These are phyloP conservation scores for Entamoeba dispar DNA, from an alignment of 208 protist species.

Conservation along the genomic window DNA sequence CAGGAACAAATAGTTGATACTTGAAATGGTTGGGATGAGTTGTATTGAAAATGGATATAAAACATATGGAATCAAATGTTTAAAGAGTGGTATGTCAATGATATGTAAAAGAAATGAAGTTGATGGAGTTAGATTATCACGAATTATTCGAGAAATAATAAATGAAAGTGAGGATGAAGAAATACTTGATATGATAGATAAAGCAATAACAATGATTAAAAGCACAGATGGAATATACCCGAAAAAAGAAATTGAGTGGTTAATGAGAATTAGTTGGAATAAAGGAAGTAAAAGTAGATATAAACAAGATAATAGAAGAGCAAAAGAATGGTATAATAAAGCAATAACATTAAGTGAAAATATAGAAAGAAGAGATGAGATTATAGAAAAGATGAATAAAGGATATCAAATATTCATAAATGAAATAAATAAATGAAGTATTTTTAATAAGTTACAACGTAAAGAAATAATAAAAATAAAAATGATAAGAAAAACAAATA, in stretches of 20 bases:
- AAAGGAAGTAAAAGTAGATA: background rate
- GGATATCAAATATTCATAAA: background rate
- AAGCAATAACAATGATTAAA: background rate
- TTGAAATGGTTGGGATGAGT: background rate
- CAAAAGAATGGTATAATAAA: background rate
- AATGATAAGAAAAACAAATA: too few relatives aligned
- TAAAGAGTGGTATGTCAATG: background rate
- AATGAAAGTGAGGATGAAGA: background rate
- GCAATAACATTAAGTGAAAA: background rate
- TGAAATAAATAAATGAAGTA: too few relatives aligned
- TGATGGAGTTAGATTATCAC: background rate
- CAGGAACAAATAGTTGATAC: background rate
- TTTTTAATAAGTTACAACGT: too few relatives aligned
- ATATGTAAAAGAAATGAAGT: background rate
- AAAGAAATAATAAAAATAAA: too few relatives aligned
- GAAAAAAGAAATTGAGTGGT: background rate
- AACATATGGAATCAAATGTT: background rate
- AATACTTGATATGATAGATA: background rate
- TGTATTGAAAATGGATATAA: background rate
- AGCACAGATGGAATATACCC: background rate
- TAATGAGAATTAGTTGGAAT: background rate
- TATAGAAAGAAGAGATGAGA: background rate
- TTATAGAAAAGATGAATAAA: background rate
- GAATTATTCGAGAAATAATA: background rate
- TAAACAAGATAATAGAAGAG: background rate